These are phyloP conservation scores for Ogataea nitratoaversa DNA, from an alignment of 805 yeast genomes.

Conservation along the genomic window DNA sequence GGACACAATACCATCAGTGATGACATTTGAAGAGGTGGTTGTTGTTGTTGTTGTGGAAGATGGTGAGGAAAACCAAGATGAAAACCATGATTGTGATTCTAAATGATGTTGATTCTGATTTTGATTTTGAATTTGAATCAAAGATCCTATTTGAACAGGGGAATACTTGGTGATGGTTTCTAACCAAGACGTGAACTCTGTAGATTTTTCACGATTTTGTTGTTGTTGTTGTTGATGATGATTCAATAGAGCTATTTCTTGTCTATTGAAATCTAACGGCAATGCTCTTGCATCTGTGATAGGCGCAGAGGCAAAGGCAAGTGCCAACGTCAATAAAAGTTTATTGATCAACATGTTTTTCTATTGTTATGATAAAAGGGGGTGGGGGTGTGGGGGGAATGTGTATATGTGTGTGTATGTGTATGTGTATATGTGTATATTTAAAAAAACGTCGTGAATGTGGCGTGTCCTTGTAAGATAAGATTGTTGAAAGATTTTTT, in stretches of 20 bases:
- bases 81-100: conserved; percentile 4
- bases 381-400: background rate
- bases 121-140: background rate
- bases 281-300: conserved; percentile 3
- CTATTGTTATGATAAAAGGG: no score
- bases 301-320: conserved; percentile 4
- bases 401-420: background rate
- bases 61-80: conserved; percentile 1
- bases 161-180: conserved; percentile 6
- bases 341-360: conserved; percentile 1
- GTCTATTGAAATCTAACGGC: conserved; percentile 2
- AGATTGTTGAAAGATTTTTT: no score
- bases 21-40: conserved; percentile 2
- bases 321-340: conserved; percentile 1
- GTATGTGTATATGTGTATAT: no score
- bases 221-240: background rate
- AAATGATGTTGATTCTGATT: background rate
- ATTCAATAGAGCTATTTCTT: background rate
- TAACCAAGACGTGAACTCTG: conserved; percentile 5
- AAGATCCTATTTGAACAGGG: conserved; percentile 9
- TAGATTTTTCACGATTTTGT: no score
- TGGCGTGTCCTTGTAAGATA: no score
- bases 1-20: conserved; percentile 19
- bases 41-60: background rate
- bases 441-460: no score